Base-by-base conservation (phyloP, 139 green algal species). In the Trebouxia sp. region DNA sequence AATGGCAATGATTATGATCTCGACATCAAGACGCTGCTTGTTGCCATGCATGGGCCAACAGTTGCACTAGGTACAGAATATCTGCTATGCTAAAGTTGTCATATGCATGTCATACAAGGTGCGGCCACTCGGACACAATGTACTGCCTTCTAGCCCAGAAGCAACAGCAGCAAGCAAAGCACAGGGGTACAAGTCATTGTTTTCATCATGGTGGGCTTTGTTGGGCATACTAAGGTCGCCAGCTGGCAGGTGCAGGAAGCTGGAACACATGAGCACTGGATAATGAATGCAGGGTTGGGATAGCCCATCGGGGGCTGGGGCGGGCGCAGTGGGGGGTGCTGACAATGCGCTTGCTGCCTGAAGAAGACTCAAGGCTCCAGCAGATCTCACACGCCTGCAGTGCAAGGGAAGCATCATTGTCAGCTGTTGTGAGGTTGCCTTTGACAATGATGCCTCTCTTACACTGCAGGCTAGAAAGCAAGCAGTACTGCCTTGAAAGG, bases 331-430 rank as follows among this genome's bases (percentile, higher is more conserved):
- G 62, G 35, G 62, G 11, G 9, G 5, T 72, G 62, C 62, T 72
- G 62, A 72, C 35, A 39, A 72, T 43, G 62, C 26, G 62, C 62
- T 72, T 72, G 62, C 62, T 72, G 62, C 62, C 62, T 43, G 62
- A 2, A 28, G 9, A 28, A 15, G 14, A 20, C 5, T 9, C 15
- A 12, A 72, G 28, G 32, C 20, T 35, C 62, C 62, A 72, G 32
- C 62, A 72, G 32, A 32, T 45, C 14, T 17, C 20, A 6, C 35
- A 28, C 37, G 35, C 62, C 62, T 72, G 62, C 62, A 72, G 62
- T 35, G 43, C 32, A 72, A 69, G 62, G 43, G 62, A 42, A 45
- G 62, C 62, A 72, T 43, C 62, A 72, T 72, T 72, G 62, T 72
- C 62, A 72, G 62, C 32, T 1, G 32, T 42, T 32, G 20, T 30